phyloP scores from a whole-genome alignment of 2,329 filamentous ascomycete species.

The Neofusicoccum ribis region DNA sequence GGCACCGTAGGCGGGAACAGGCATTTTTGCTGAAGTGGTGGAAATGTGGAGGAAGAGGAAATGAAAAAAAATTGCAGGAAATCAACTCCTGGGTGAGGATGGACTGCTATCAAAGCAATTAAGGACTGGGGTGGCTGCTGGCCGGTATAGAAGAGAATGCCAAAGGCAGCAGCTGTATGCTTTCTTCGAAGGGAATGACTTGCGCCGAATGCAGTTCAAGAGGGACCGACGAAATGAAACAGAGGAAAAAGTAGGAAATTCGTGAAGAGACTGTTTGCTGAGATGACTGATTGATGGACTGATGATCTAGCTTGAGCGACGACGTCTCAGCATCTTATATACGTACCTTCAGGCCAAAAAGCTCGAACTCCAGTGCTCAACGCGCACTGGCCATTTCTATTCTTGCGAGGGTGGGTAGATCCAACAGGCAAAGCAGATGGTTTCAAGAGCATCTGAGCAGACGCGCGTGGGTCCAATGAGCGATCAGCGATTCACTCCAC shows the following conservation, averaged over 20 bases:
- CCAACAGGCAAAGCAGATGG: neutral
- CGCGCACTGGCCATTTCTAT: constrained; percentile 16
- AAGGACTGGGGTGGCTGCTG: constrained; percentile 32
- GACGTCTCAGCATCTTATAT: constrained; percentile 4
- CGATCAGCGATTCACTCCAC: neutral
- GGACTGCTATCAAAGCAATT: constrained; percentile 18
- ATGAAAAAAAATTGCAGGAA: constrained; percentile 20
- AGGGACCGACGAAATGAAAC: constrained; percentile 27
- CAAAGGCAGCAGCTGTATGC: neutral
- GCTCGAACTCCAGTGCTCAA: neutral
- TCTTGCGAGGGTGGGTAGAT: neutral
- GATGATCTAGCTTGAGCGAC: neutral
- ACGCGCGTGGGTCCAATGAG: constrained; percentile 14
- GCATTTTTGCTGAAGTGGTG: constrained; percentile 39
- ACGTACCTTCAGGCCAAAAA: neutral
- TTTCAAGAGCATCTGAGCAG: constrained; percentile 14
- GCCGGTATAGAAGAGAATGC: constrained; percentile 28
- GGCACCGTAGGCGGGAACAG: constrained; percentile 65
- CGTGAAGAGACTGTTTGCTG: constrained; percentile 32
- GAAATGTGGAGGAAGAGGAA: constrained; percentile 9
- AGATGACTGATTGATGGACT: constrained; percentile 23
- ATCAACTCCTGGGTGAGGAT: constrained; percentile 16
- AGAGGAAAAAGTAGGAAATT: constrained; percentile 37
- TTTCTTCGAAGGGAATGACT: constrained; percentile 24
- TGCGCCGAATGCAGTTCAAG: constrained; percentile 26